Base-by-base conservation (phyloP, 2,329 filamentous ascomycete genomes). In the Aspergillus unguis region DNA sequence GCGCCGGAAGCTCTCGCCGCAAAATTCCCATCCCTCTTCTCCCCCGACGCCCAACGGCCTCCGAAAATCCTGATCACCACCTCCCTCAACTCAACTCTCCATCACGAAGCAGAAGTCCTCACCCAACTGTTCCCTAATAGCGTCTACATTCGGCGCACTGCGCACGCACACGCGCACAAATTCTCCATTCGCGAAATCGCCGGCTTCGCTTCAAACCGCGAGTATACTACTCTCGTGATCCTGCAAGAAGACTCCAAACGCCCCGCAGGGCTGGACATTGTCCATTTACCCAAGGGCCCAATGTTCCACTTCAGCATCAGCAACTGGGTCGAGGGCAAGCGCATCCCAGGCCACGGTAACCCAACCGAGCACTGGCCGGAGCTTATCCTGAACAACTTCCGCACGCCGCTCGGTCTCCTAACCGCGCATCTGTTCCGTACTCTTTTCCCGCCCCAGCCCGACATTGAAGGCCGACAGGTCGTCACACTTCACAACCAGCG, bases 1-100 rank as follows among this genome's bases (percentile, higher is more conserved):
- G 81, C 81, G 0, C 83, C 83, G 3, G 83, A 85, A 62, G 79
- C 80, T 23, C 75, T 86, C 25, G 77, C 80, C 37, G 75, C 80
- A 40, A 84, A 82, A 68, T 86, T 85, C 64, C 83, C 81, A 3
- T 71, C 75, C 5, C 75, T 85, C 26, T 86, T 84, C 73, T 61
- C 82, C 29, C 62, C 65, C 10, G 69, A 74, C 56, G 65, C 78
- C 32, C 82, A 78, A 44, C 80, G 77, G 51, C 73, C 74, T 54
- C 92, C 94, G 47, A 95, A 96, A 73, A 85, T 97, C 58, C 85
- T 99, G 36, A 82, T 99, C 66, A 99, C 94, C 0, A 97, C 94
- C 6, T 88, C 85, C 9, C 80, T 96, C 64, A 92, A 96, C 75
- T 90, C 88, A 9, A 92, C 87, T 1, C 83, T 97, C 9, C 92